Base-by-base conservation (phyloP, 2,329 filamentous ascomycete genomes). In the Plectosphaerella sp. region DNA sequence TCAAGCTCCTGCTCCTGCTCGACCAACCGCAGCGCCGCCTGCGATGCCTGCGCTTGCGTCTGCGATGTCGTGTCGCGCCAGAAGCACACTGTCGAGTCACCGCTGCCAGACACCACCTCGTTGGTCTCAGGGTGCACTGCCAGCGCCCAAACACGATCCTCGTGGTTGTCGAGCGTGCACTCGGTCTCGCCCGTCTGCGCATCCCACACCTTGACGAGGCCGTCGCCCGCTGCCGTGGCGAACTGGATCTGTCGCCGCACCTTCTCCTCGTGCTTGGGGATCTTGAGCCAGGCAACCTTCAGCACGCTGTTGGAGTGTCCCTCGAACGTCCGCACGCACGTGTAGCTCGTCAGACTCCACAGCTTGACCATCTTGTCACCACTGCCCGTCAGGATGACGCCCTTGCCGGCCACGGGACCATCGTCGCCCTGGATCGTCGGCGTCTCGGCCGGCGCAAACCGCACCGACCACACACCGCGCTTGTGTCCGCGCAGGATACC, bases 331-430 rank as follows among this genome's bases (percentile, higher is more conserved):
- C 93, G 80, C 45, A 99, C 75, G 69, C 94, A 99, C 58, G 85
- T 90, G 71, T 97, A 99, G 69, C 96, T 92, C 2, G 87, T 81
- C 56, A 99, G 75, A 66, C 83, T 97, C 95, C 95, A 99, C 10
- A 99, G 80, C 68, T 96, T 95, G 63, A 97, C 82, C 0, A 91
- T 97, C 72, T 97, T 97, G 70, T 99, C 94, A 63, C 93, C 94
- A 60, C 90, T 95, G 36, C 91, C 94, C 1, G 94, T 97, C 25
- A 96, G 80, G 12, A 96, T 77, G 45, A 96, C 79, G 3, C 93
- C 93, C 65, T 90, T 90, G 51, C 83, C 87, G 48, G 88, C 88
- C 11, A 88, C 83, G 4, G 84, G 79, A 1, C 88, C 85, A 59
- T 86, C 83, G 28, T 91, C 84, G 39, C 84, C 87, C 52, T 88